A percentile compares a stretch with the other conserved stretches of the same genome.
These are phyloP conservation scores for Lophium mytilinum DNA, from an alignment of 495 filamentous ascomycete species.

Conservation along the genomic window DNA sequence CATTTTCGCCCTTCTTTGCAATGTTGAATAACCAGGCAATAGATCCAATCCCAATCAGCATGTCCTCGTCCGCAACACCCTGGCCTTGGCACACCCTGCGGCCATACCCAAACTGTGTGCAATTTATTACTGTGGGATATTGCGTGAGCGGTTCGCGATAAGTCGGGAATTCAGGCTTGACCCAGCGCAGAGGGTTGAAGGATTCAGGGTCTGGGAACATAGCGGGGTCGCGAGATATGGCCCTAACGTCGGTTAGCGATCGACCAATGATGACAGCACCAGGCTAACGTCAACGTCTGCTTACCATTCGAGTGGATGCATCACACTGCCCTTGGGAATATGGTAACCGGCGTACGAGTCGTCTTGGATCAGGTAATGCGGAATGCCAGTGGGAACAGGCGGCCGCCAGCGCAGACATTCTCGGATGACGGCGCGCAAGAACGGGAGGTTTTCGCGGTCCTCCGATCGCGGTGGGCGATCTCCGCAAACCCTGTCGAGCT, in stretches of 20 bases:
- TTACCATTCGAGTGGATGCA: constrained; percentile 46
- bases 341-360: constrained; percentile 50
- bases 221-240: constrained; percentile 29
- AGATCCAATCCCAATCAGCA: constrained; percentile 50
- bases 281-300: background rate
- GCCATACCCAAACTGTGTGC: constrained; percentile 54
- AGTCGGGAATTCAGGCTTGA: constrained; percentile 40
- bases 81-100: constrained; percentile 52
- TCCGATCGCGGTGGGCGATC: constrained; percentile 30
- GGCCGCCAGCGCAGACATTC: constrained; percentile 56
- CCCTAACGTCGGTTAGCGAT: constrained; percentile 17
- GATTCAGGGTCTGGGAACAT: constrained; percentile 30
- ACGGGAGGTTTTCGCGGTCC: constrained; percentile 33
- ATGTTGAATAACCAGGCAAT: constrained; percentile 53
- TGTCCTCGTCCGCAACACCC: constrained; percentile 46
- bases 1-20: constrained; percentile 29
- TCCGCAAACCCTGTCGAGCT: constrained; percentile 45
- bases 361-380: constrained; percentile 46
- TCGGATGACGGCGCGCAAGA: constrained; percentile 50
- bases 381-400: constrained; percentile 40
- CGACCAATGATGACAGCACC: background rate
- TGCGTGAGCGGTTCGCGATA: constrained; percentile 47
- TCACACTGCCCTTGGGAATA: constrained; percentile 48
- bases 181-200: constrained; percentile 33
- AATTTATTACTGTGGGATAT: constrained; percentile 47